Evolutionary conservation across 495 filamentous ascomycete species (phyloP).

Genomic region (Choiromyces venosus): DNA sequence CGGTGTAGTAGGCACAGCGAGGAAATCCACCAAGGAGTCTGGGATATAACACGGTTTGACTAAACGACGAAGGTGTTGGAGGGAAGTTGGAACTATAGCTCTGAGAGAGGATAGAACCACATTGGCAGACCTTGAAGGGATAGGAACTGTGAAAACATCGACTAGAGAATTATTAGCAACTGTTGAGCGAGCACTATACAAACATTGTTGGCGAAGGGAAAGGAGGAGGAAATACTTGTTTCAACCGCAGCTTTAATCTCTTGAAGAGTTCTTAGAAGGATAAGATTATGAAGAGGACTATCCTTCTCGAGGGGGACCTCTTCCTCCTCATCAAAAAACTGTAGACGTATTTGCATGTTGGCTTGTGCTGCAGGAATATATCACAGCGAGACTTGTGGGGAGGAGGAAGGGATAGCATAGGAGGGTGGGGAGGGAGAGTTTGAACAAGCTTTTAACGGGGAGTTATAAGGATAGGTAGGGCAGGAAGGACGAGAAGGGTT

Average conservation of each 20-base stretch:
- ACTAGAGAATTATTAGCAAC: slow-evolving; percentile 29
- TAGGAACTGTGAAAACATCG: slow-evolving; percentile 51
- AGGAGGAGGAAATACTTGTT: slow-evolving; percentile 28
- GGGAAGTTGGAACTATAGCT: slow-evolving; percentile 42
- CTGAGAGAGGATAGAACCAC: slow-evolving; percentile 50
- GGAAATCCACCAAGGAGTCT: slow-evolving; percentile 42
- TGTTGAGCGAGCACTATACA: not conserved
- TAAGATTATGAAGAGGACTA: slow-evolving; percentile 37
- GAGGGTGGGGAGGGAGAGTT: not conserved
- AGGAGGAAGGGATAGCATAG: not conserved
- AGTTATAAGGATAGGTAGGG: not conserved
- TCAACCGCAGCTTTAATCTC: slow-evolving; percentile 49
- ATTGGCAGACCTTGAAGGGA: slow-evolving; percentile 52
- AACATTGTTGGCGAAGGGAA: not conserved
- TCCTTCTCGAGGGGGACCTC: not conserved
- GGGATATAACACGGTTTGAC: slow-evolving; percentile 68
- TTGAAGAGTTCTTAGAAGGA: slow-evolving; percentile 54
- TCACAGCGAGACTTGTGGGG: not conserved
- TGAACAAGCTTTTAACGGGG: not conserved
- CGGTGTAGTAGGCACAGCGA: slow-evolving; percentile 27
- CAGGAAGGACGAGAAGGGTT: not conserved
- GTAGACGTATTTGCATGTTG: slow-evolving; percentile 4
- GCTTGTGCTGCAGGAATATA: not conserved
- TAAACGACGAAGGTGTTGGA: slow-evolving; percentile 76
- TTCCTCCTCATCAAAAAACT: not conserved